Evolutionary conservation across 148 eudicot species (phyloP).

Genomic region (Polygonum maritimum): DNA sequence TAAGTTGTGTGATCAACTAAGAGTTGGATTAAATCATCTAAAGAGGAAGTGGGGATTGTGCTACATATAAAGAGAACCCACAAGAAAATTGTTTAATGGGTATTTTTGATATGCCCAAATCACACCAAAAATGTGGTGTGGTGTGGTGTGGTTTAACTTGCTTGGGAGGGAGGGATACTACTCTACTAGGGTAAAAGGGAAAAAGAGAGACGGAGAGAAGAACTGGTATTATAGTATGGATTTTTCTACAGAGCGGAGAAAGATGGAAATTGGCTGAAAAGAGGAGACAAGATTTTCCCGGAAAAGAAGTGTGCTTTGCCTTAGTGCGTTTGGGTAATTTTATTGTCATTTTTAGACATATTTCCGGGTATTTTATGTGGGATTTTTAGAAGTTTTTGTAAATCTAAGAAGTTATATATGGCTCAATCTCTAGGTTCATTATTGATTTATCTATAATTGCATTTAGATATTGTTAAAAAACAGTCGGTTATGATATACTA

Average conservation of each 20-base stretch:
- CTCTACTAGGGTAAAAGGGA: neutral
- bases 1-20: neutral
- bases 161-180: neutral
- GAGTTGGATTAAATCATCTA: neutral
- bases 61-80: neutral
- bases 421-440: too few relatives aligned
- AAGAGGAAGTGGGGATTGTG: neutral
- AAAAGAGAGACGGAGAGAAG: neutral
- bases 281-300: neutral
- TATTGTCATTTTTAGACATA: neutral
- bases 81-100: neutral
- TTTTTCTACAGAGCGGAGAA: neutral
- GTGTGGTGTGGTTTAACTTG: neutral
- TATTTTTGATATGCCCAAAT: neutral
- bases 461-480: too few relatives aligned
- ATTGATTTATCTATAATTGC: too few relatives aligned
- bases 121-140: neutral
- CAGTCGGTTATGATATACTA: too few relatives aligned
- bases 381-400: neutral
- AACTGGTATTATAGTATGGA: neutral
- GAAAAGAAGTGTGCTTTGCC: neutral
- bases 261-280: neutral
- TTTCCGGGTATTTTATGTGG: neutral
- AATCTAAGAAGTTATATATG: neutral
- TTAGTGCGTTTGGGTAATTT: neutral